Base-by-base conservation (phyloP, 1,139 yeast genomes). In the Taiozyma sp. region DNA sequence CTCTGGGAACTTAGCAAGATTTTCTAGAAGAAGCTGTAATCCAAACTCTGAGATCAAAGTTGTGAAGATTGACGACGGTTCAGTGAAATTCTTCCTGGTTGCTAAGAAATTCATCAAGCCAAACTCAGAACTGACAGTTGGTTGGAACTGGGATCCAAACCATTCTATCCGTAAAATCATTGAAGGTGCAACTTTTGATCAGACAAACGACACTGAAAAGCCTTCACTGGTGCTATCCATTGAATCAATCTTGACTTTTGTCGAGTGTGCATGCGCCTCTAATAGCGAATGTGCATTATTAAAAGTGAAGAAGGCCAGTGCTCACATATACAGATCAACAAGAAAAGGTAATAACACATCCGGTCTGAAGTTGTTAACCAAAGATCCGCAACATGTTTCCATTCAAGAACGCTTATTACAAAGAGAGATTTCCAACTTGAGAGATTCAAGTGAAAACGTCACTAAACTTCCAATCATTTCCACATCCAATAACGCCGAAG, bases 131-230 rank as follows among this genome's bases (percentile, higher is more conserved):
- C 69, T 91, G 39, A 77, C 95, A 1, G 69, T 88, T 26, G 80
- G 80, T 2, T 91, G 98, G 98, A 88, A 85, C 56, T 91, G 97
- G 96, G 96, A 90, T 63, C 63, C 68, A 6, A 60, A 69, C 13
- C 97, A 90, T 64, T 97, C 97, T 2, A 86, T 88, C 40, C 70
- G 72, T 51, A 75, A 75, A 56, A 73, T 77, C 43, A 68, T 70
- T 32, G 70, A 71, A 4, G 65, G 68, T 0, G 62, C 68, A 55
- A 59, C 65, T 4, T 61, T 68, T 44, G 75, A 71, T 37, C 62
- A 70, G 19, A 68, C 84, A 44, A 60, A 70, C 7, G 79, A 78
- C 44, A 68, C 70, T 1, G 81, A 79, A 48, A 82, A 81, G 58
- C 74, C 79, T 6, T 68, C 74, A 6, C 63, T 85, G 46, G 78